Conservation (phyloP, 495 filamentous ascomycete genomes). For the Xanthoparmelia taractica region DNA sequence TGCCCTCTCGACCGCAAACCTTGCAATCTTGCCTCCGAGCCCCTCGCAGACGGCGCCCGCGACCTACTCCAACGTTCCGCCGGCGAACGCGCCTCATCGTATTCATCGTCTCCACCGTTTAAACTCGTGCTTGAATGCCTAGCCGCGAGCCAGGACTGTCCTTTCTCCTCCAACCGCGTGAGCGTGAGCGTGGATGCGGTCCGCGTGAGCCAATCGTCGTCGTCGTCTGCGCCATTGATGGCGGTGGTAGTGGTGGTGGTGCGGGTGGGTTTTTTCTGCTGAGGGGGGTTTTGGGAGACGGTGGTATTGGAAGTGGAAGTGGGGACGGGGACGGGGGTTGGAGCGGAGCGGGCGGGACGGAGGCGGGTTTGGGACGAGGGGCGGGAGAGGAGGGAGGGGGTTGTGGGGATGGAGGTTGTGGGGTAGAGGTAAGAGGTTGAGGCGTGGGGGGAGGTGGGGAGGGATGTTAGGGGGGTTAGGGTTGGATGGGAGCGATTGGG, state of each 20-base stretch:
- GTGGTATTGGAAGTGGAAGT: slow-evolving; percentile 22
- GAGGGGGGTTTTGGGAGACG: slow-evolving; percentile 13
- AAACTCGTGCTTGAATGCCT: slow-evolving; percentile 66
- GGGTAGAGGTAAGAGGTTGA: slow-evolving; percentile 20
- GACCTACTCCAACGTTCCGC: neutral
- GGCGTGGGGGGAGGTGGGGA: slow-evolving; percentile 11
- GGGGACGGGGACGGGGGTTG: slow-evolving; percentile 27
- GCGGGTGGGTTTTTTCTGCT: neutral
- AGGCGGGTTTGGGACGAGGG: slow-evolving; percentile 38
- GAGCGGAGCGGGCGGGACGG: slow-evolving; percentile 8
- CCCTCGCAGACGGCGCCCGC: slow-evolving; percentile 1
- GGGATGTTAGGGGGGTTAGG: slow-evolving; percentile 28
- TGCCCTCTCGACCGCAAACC: neutral
- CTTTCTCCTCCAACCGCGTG: slow-evolving; percentile 66
- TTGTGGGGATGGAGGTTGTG: slow-evolving; percentile 16
- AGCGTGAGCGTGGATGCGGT: slow-evolving; percentile 64
- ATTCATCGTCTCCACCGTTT: neutral
- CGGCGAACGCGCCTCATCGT: neutral
- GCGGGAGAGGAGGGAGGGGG: slow-evolving; percentile 37
- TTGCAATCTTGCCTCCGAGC: neutral
- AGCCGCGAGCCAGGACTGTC: slow-evolving; percentile 69
- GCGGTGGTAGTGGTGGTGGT: no score
- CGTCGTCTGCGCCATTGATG: slow-evolving; percentile 1
- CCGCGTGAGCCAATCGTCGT: slow-evolving; percentile 55
- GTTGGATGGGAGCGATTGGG: slow-evolving; percentile 40